phyloP scores from a whole-genome alignment of 225 moss, liverwort and hornwort species.

The Polytrichum commune region DNA sequence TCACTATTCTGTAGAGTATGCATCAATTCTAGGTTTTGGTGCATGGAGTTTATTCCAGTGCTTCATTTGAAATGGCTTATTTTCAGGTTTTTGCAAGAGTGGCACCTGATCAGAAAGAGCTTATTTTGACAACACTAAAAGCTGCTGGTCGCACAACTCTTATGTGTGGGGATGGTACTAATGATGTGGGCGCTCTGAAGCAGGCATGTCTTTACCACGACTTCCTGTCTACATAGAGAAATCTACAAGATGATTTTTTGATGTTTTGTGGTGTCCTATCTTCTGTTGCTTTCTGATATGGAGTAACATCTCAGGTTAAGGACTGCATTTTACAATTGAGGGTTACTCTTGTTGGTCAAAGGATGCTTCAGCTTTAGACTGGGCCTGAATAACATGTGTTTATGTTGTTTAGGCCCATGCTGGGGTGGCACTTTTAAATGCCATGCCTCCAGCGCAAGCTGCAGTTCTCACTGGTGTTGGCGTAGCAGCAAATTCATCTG shows the following conservation, averaged over 20 bases:
- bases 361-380: not conserved
- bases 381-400: conserved; percentile 4
- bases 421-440: conserved; percentile 94
- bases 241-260: not conserved
- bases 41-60: not conserved
- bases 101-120: conserved; percentile 96
- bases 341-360: not conserved
- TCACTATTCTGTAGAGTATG: no score
- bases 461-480: conserved; percentile 20
- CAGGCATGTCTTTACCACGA: conserved; percentile 46
- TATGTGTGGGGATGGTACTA: conserved; percentile 99
- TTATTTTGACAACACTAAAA: conserved; percentile 83
- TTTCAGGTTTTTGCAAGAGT: conserved; percentile 95
- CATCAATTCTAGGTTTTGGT: no score
- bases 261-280: not conserved
- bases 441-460: conserved; percentile 64
- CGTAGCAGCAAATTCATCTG: conserved; percentile 23
- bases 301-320: no score
- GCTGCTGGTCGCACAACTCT: conserved; percentile 84
- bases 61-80: not conserved
- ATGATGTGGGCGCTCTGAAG: conserved; percentile 97
- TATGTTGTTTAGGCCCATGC: conserved; percentile 69
- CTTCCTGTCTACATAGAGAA: no score
- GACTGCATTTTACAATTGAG: not conserved
- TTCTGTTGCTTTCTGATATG: no score